Evolutionary conservation across 2,329 filamentous ascomycete species (phyloP).

Genomic region (Tricladium varicosporioides): DNA sequence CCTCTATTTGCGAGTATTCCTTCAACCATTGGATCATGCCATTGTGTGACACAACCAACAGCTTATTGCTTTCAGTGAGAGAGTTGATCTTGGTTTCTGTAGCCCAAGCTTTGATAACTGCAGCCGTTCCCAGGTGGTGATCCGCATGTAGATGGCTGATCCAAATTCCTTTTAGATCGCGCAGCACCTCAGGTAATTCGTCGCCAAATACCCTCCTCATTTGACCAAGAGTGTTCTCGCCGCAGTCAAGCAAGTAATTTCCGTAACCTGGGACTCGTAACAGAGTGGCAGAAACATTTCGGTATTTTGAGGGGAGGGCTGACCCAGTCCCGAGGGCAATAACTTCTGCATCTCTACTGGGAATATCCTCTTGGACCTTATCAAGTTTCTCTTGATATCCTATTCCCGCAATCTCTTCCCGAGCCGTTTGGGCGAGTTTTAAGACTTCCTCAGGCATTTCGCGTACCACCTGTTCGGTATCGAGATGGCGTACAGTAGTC

Average conservation of each 20-base stretch:
- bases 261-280: constrained; percentile 80
- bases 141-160: constrained; percentile 96
- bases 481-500: constrained; percentile 46
- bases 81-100: constrained; percentile 44
- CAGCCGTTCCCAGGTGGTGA: constrained; percentile 84
- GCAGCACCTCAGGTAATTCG: constrained; percentile 68
- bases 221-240: constrained; percentile 90
- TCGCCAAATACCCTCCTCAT: constrained; percentile 71
- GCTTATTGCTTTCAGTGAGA: constrained; percentile 38
- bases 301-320: constrained; percentile 84
- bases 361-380: constrained; percentile 60
- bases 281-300: constrained; percentile 89
- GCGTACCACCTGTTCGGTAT: constrained; percentile 43
- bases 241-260: constrained; percentile 87
- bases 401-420: constrained; percentile 38
- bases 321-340: constrained; percentile 90
- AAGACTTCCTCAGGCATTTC: constrained; percentile 45
- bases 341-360: constrained; percentile 75
- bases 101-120: constrained; percentile 81
- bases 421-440: constrained; percentile 49
- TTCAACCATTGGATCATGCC: constrained; percentile 74
- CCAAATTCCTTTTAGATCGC: constrained; percentile 78
- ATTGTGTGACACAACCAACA: constrained; percentile 67
- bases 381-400: constrained; percentile 50
- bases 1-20: constrained; percentile 77